Evolutionary conservation across 305 asterid species (phyloP), one percentile per base, ranked within the genome.

Genomic region (Salvia sclarea): DNA sequence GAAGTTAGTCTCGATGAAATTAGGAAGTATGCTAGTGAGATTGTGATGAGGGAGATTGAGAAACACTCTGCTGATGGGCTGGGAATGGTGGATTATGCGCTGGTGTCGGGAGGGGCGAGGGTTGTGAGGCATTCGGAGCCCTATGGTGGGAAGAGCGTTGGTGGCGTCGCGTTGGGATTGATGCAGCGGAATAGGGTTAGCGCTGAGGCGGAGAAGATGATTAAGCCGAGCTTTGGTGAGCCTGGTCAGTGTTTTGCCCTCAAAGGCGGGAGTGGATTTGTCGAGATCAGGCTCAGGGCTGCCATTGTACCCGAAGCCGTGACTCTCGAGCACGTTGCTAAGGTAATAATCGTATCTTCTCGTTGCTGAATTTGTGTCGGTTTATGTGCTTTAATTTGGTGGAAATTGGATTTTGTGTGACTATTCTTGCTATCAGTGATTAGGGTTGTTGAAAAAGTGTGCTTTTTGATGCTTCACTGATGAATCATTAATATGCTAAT

Each of bases 161-260:
- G 57, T 76, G 41, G 61, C n/a, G n/a, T n/a, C n/a, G 38, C n/a
- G 28, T 48, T 68, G 77, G 78, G n/a, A n/a, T 48, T 70, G 52
- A 1, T 66, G 30, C 66, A 13, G 47, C 48, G 50, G 5, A 78
- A 59, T 35, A 69, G 20, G 67, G 82, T 76, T 49, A 69, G 80
- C 45, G 37, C 24, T 4, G 84, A 82, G 61, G 85, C 95, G 4
- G 81, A 74, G 65, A 90, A 77, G 87, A 87, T 94, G 87, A 67
- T 94, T 54, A 78, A 60, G 61, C 98, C 99, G 4, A 94, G 98
- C 78, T 91, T 94, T 78, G 99, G 99, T 60, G 97, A 91, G 84
- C 98, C 99, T 48, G 98, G 98, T 12, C 90, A 86, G 20, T 94
- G 99, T 74, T 91, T 91, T 77, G 84, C 96, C 8, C 84, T 94